Conservation (phyloP, 192 early-diverging fungal species). For the Coemansia sp. region DNA sequence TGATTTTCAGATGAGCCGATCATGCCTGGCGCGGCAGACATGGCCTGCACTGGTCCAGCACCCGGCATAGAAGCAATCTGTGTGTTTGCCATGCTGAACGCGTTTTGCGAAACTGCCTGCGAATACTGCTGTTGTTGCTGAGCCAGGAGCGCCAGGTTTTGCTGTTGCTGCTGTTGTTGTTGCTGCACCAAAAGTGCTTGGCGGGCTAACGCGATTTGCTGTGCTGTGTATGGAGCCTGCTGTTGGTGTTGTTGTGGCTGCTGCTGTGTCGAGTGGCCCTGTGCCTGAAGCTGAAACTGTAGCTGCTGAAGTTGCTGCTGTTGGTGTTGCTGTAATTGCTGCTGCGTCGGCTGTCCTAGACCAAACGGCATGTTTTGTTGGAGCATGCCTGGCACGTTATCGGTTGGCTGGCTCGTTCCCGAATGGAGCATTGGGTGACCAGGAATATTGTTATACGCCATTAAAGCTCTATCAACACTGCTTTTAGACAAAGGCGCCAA, state of each 20-base stretch:
- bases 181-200: constrained; percentile 28
- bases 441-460: constrained; percentile 47
- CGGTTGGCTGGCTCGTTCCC: constrained; percentile 17
- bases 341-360: constrained; percentile 10
- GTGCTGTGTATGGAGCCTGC: constrained; percentile 12
- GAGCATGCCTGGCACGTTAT: constrained; percentile 17
- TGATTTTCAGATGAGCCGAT: constrained; percentile 1
- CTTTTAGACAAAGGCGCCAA: constrained; percentile 28
- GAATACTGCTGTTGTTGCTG: constrained; percentile 30
- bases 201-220: constrained; percentile 35
- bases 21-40: constrained; percentile 6
- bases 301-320: constrained; percentile 17
- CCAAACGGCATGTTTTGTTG: constrained; percentile 29
- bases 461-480: constrained; percentile 42
- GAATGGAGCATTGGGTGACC: constrained; percentile 30
- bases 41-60: background rate
- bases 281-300: constrained; percentile 26
- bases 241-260: constrained; percentile 22
- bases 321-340: constrained; percentile 19
- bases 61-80: background rate
- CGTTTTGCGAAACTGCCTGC: constrained; percentile 12
- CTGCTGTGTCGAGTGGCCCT: constrained; percentile 21
- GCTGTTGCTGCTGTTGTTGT: constrained; percentile 15
- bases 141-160: constrained; percentile 19
- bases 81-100: background rate